Base-by-base conservation (phyloP, 805 yeast genomes). In the Grigorovia transvaalensis region DNA sequence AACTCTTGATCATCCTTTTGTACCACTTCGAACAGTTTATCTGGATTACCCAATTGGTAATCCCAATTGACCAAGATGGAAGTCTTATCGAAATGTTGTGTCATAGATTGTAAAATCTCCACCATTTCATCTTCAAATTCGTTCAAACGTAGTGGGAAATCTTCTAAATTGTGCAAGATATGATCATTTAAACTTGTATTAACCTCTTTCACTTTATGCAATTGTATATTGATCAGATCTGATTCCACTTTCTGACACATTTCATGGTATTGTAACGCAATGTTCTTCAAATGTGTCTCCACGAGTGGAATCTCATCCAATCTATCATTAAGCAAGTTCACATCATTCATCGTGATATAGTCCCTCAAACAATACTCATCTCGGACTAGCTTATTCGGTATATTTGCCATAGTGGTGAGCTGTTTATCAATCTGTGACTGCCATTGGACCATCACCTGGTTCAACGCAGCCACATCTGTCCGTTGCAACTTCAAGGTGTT, bases 11-110 rank as follows among this genome's bases (percentile, higher is more conserved):
- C 71, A 59, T 83, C 90, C 46, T 72, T 72, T 18, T 67, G 66
- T 2, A 85, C 68, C 1, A 82, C 78, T 1, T 70, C 42, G 3
- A 38, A 15, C 8, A 38, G 15, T 15, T 38, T 38, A 50, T n/a
- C 54, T 8, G 42, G 61, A 38, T n/a, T 38, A 15, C 17, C 42
- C 4, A 7, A 15, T n/a, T 15, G 17, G 17, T 38, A 13, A 15
- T 38, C 17, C 42, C 42, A 38, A 38, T 38, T 13, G 42, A 64
- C 59, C n/a, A 75, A 51, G 12, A 62, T 69, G 12, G 70, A 58
- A 57, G 95, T 85, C 62, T 86, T 88, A 65, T 89, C 96, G 59
- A 82, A 88, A 68, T 89, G 96, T 50, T 79, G 79, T 11, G 96
- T 84, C 47, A 89, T 70, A 59, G 89, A 79, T 51, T 80, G 82